Conservation (phyloP, 495 filamentous ascomycete genomes). For the Penicillium nucicola region DNA sequence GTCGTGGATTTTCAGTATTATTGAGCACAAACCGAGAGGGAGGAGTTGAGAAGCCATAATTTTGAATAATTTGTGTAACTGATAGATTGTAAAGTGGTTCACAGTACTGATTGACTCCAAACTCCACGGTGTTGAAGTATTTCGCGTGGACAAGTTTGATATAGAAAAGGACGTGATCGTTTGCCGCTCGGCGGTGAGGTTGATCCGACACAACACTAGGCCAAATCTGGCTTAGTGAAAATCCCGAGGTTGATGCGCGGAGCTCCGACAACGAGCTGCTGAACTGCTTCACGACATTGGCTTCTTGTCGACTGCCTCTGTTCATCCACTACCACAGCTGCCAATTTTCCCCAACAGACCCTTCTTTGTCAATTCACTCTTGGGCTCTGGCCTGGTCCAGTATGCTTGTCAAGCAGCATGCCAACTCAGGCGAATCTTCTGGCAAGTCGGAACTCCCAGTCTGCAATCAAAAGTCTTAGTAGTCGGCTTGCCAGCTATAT, state of each 20-base stretch:
- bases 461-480: constrained; percentile 2
- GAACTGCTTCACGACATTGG: not conserved
- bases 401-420: constrained; percentile 26
- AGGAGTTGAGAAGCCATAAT: constrained; percentile 78
- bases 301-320: not conserved
- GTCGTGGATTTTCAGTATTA: constrained; percentile 1
- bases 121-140: not conserved
- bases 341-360: not conserved
- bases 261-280: not conserved
- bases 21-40: constrained; percentile 57
- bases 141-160: constrained; percentile 10
- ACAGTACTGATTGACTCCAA: not conserved
- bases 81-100: not conserved
- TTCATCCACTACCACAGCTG: not conserved
- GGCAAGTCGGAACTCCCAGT: constrained; percentile 19
- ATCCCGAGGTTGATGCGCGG: not conserved
- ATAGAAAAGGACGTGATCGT: constrained; percentile 23
- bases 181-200: constrained; percentile 8
- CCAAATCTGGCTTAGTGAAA: constrained; percentile 8
- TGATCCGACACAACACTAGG: constrained; percentile 14
- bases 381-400: constrained; percentile 3
- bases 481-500: not conserved
- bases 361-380: not conserved
- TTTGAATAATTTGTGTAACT: not conserved
- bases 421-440: constrained; percentile 13